A percentile compares a stretch with the other conserved stretches of the same genome.
phyloP scores from a whole-genome alignment of 2,329 filamentous ascomycete species.

The Paramyrothecium roridum region DNA sequence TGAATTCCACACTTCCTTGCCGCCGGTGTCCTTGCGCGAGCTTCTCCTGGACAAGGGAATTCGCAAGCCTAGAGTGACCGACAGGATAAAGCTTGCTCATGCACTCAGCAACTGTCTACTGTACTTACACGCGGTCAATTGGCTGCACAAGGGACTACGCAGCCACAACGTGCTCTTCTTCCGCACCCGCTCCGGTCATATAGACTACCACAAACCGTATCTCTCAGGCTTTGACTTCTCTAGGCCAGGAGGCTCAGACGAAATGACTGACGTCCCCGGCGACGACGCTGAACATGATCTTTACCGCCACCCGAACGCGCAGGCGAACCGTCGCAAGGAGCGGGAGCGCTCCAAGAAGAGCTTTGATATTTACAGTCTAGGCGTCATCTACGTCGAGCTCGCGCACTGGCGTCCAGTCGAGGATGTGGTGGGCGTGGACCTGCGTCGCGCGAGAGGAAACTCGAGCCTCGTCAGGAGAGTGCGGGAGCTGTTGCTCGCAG shows the following conservation, averaged over 20 bases:
- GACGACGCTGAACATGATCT: constrained; percentile 42
- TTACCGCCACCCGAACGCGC: constrained; percentile 46
- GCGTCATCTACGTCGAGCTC: constrained; percentile 50
- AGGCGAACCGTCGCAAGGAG: constrained; percentile 27
- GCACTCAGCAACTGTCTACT: constrained; percentile 50
- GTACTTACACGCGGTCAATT: constrained; percentile 53
- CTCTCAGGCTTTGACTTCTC: constrained; percentile 54
- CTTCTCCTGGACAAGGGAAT: constrained; percentile 33
- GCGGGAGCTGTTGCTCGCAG: constrained; percentile 25
- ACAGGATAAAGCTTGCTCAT: constrained; percentile 47
- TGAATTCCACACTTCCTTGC: constrained; percentile 27
- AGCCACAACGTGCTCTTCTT: constrained; percentile 53
- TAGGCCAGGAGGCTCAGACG: constrained; percentile 45
- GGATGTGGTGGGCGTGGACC: constrained; percentile 34
- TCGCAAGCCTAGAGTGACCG: constrained; percentile 46
- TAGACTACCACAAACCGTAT: constrained; percentile 38
- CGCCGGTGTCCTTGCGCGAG: constrained; percentile 44
- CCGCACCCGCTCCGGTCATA: constrained; percentile 19
- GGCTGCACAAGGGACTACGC: constrained; percentile 57
- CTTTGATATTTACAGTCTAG: constrained; percentile 51
- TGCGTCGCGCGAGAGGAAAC: constrained; percentile 26
- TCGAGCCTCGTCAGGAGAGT: constrained; percentile 34
- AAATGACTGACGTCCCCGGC: constrained; percentile 46
- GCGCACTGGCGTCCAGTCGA: constrained; percentile 50
- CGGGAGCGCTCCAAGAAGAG: constrained; percentile 40